A percentile compares a stretch with the other conserved stretches of the same genome.
These are phyloP conservation scores for Trichophyton mentagrophytes DNA, from an alignment of 2,329 filamentous ascomycete species.

Conservation along the genomic window DNA sequence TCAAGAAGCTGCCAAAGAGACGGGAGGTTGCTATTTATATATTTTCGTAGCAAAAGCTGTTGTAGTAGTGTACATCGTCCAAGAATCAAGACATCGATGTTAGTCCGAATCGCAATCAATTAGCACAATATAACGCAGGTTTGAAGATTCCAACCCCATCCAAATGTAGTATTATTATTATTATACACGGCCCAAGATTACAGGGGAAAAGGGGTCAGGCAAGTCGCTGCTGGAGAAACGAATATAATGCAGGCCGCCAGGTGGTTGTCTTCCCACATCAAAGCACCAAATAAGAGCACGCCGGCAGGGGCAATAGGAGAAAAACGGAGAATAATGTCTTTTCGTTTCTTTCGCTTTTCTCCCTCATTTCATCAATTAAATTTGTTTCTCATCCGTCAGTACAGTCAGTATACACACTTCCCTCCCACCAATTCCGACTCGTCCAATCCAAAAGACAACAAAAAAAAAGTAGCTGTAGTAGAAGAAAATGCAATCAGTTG, in stretches of 20 bases:
- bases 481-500: background rate
- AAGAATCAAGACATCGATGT: no score
- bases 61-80: background rate
- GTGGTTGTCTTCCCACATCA: background rate
- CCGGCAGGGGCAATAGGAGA: background rate
- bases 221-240: background rate
- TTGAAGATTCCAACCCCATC: background rate
- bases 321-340: background rate
- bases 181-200: slow-evolving; percentile 1
- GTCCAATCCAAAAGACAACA: background rate
- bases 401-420: background rate
- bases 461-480: background rate
- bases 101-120: background rate
- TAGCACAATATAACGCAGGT: background rate
- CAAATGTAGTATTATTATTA: slow-evolving; percentile 1
- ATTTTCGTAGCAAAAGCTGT: background rate
- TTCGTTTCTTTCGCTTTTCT: background rate
- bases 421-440: background rate
- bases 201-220: background rate
- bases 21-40: background rate
- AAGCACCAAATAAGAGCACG: background rate
- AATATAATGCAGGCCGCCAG: background rate
- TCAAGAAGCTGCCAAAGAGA: background rate
- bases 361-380: background rate
- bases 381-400: background rate